Conservation (phyloP, 345 rosid species). For the Conringia planisiliqua region DNA sequence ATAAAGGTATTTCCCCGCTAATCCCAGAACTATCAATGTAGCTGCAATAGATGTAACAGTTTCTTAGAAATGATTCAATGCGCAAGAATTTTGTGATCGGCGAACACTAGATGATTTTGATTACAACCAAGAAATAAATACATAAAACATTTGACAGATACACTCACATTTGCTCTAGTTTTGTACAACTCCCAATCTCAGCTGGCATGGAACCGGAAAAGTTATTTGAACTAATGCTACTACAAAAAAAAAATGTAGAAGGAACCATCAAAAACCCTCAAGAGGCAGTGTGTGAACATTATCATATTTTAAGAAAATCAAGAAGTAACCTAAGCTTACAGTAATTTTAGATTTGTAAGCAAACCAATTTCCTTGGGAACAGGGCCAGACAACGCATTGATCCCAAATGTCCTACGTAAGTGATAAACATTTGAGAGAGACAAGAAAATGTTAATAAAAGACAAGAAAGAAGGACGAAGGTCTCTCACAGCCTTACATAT, state of each 20-base stretch:
- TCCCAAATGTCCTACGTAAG: slow-evolving; percentile 44
- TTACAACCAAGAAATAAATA: neutral
- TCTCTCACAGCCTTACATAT: slow-evolving; percentile 42
- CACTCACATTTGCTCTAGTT: slow-evolving; percentile 58
- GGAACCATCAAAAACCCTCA: neutral
- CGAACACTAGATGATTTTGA: neutral
- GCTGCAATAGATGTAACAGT: slow-evolving; percentile 33
- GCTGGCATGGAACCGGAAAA: slow-evolving; percentile 66
- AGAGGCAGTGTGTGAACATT: neutral
- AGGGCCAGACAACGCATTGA: slow-evolving; percentile 60
- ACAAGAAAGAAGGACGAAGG: neutral
- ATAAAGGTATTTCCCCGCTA: slow-evolving; percentile 53
- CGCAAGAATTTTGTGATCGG: neutral
- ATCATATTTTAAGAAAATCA: neutral
- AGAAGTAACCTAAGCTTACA: slow-evolving; percentile 44
- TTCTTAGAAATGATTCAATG: neutral
- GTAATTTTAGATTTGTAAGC: slow-evolving; percentile 43
- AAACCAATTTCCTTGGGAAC: slow-evolving; percentile 65
- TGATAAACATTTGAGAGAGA: neutral
- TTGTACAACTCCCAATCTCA: slow-evolving; percentile 55
- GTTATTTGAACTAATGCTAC: slow-evolving; percentile 51
- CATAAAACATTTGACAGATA: neutral
- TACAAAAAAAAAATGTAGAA: slow-evolving; percentile 15
- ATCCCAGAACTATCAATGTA: slow-evolving; percentile 57
- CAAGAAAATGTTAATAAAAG: neutral